Evolutionary conservation across 2,329 filamentous ascomycete genomes (phyloP).

Genomic region (Fusarium oxysporum): DNA sequence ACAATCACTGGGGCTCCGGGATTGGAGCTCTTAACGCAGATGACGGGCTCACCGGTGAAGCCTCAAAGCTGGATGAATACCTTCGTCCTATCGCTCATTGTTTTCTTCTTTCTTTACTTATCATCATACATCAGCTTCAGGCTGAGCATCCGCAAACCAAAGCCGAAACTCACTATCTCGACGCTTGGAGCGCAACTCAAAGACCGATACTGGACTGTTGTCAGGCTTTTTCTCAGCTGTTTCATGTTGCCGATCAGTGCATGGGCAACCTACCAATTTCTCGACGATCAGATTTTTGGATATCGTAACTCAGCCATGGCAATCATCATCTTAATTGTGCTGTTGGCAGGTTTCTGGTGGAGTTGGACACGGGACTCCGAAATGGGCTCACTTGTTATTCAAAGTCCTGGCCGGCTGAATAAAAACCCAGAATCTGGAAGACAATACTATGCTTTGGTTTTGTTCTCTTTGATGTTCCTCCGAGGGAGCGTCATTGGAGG

Average conservation of each 20-base stretch:
- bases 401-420: not conserved
- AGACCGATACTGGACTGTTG: constrained; percentile 58
- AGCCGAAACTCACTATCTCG: accelerated
- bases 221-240: constrained; percentile 80
- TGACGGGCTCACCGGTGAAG: constrained; percentile 72
- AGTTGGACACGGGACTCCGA: constrained; percentile 19
- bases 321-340: constrained; percentile 33
- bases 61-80: constrained; percentile 77
- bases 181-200: constrained; percentile 50
- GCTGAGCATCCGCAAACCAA: accelerated
- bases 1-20: constrained; percentile 67
- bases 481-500: constrained; percentile 30
- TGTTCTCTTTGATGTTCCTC: constrained; percentile 26
- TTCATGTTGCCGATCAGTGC: constrained; percentile 79
- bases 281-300: constrained; percentile 20
- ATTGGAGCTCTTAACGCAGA: constrained; percentile 73
- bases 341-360: constrained; percentile 46
- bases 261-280: constrained; percentile 77
- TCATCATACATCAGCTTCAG: constrained; percentile 56
- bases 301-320: constrained; percentile 52
- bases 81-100: constrained; percentile 71
- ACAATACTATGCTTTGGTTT: constrained; percentile 1
- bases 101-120: constrained; percentile 70
- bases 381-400: constrained; percentile 8
- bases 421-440: accelerated